A percentile compares a stretch with the other conserved stretches of the same genome.
phyloP scores from a whole-genome alignment of 192 early-diverging fungal genomes.

The Podila clonocystis region DNA sequence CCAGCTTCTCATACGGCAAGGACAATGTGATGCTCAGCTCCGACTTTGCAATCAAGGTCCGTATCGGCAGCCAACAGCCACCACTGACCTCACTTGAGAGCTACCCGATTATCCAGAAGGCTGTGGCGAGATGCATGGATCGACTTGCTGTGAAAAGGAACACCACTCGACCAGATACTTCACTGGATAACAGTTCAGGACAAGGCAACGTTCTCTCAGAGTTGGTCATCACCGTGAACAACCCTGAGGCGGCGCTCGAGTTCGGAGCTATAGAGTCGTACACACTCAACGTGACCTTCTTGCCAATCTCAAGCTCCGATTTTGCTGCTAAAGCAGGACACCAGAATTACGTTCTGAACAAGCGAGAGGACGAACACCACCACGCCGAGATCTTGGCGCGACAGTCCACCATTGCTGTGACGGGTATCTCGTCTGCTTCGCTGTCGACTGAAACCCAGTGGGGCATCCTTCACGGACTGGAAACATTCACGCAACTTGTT shows the following conservation, averaged over 20 bases:
- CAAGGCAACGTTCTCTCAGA: not conserved
- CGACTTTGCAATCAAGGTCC: constrained; percentile 23
- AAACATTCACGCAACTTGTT: constrained; percentile 37
- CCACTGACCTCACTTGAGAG: not conserved
- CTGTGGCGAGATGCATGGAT: constrained; percentile 29
- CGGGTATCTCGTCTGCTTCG: not conserved
- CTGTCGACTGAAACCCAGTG: constrained; percentile 27
- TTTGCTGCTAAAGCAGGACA: not conserved
- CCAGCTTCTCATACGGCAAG: constrained; percentile 8
- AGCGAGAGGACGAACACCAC: not conserved
- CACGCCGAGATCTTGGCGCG: too few species aligned
- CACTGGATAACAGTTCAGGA: not conserved
- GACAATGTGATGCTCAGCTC: constrained; percentile 12
- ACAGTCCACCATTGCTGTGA: too few species aligned
- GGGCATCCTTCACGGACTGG: constrained; percentile 29
- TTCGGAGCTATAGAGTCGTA: constrained; percentile 38
- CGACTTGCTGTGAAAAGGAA: constrained; percentile 35
- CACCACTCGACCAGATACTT: constrained; percentile 5
- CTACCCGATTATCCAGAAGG: constrained; percentile 23
- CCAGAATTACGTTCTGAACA: not conserved
- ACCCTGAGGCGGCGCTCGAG: constrained; percentile 18
- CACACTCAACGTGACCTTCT: constrained; percentile 12
- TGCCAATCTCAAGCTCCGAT: not conserved
- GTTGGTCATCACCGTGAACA: constrained; percentile 15
- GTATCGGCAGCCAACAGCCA: not conserved